Conservation (phyloP, 805 yeast species). For the Torulaspora quercuum region DNA sequence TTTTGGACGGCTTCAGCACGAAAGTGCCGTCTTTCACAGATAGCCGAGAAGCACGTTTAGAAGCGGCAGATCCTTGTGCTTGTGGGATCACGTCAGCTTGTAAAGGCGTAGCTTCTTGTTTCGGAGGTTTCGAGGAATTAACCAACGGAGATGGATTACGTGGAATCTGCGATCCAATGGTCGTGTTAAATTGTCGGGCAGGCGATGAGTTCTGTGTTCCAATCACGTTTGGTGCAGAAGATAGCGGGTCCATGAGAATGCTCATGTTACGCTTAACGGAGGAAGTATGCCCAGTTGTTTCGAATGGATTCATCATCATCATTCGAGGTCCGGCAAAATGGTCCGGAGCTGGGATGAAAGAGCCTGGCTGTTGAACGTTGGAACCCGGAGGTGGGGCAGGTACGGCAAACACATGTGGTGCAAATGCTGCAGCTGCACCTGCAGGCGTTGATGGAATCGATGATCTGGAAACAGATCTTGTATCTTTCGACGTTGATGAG, state of each 20-base stretch:
- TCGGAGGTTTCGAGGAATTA: constrained; percentile 10
- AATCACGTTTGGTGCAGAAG: constrained; percentile 19
- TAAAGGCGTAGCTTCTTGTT: constrained; percentile 7
- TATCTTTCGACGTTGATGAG: constrained; percentile 4
- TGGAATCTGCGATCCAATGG: constrained; percentile 8
- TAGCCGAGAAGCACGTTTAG: constrained; percentile 6
- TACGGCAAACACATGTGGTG: constrained; percentile 15
- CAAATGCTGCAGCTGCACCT: constrained; percentile 10
- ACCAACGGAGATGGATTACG: constrained; percentile 13
- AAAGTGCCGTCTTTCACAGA: constrained; percentile 12
- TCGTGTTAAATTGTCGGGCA: constrained; percentile 3
- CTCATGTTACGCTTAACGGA: constrained; percentile 27
- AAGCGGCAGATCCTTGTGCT: background rate
- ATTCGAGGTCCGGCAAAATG: constrained; percentile 16
- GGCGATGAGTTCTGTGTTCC: constrained; percentile 4
- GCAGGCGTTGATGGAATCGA: constrained; percentile 10
- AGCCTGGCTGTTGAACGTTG: constrained; percentile 6
- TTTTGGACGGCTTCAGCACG: constrained; percentile 8
- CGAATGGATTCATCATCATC: constrained; percentile 29
- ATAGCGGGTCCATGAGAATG: constrained; percentile 28
- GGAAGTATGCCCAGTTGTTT: constrained; percentile 16
- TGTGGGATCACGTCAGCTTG: constrained; percentile 1
- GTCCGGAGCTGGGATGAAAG: constrained; percentile 11
- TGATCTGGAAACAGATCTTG: constrained; percentile 12
- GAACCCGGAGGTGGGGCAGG: constrained; percentile 15